Evolutionary conservation across 2,329 filamentous ascomycete species (phyloP).

Genomic region (Ophiostoma triangulosporum): DNA sequence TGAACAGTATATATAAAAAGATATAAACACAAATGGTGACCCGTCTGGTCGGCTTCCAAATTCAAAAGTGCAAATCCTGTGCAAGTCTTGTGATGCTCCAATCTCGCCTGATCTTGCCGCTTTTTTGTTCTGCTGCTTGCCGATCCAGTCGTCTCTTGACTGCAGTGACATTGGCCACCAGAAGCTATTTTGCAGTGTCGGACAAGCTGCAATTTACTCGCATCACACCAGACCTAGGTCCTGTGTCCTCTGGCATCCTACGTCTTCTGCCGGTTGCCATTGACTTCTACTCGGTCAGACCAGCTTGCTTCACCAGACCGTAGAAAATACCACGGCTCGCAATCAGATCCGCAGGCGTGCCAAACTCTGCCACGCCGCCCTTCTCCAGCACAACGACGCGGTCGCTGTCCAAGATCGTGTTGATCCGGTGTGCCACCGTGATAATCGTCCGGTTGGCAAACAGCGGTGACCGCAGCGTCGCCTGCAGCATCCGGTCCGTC

Average conservation of each 20-base stretch:
- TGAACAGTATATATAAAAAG: no score
- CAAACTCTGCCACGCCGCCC: constrained; percentile 84
- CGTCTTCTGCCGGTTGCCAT: not conserved
- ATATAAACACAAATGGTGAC: no score
- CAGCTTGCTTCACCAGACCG: constrained; percentile 81
- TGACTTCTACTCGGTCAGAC: constrained; percentile 37
- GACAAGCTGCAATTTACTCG: no score
- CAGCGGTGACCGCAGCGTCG: constrained; percentile 46
- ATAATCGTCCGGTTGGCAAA: constrained; percentile 94
- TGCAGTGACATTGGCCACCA: not conserved
- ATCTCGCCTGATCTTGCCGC: not conserved
- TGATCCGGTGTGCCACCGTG: constrained; percentile 95
- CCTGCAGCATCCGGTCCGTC: constrained; percentile 53
- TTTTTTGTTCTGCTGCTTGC: not conserved
- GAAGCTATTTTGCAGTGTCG: no score
- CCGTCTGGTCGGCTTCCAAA: constrained; percentile 3
- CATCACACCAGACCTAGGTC: not conserved
- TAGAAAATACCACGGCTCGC: constrained; percentile 70
- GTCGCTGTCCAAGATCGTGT: constrained; percentile 84
- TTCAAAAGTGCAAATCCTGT: not conserved
- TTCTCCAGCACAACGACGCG: constrained; percentile 87
- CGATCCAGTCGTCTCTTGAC: not conserved
- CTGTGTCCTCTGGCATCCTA: no score
- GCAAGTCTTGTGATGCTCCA: not conserved
- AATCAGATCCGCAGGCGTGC: constrained; percentile 67